A percentile compares a stretch with the other conserved stretches of the same genome.
These are phyloP conservation scores for Tetrahymena thermophila DNA, from an alignment of 73 alveolate genomes.

Conservation along the genomic window DNA sequence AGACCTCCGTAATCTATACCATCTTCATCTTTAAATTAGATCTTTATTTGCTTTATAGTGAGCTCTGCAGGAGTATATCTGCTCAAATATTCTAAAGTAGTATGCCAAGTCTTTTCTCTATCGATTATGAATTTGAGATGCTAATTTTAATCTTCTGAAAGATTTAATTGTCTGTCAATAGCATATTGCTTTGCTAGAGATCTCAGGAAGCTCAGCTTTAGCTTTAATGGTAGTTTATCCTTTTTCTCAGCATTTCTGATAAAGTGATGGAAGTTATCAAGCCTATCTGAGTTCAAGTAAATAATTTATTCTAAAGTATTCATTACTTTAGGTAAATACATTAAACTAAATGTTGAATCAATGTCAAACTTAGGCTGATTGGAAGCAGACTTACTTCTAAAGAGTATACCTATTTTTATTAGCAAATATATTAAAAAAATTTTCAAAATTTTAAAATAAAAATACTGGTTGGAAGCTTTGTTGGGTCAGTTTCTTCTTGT, in stretches of 20 bases:
- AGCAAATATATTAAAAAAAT: background rate
- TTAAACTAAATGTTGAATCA: background rate
- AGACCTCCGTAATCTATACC: slow-evolving; percentile 99
- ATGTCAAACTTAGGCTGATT: background rate
- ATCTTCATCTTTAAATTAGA: slow-evolving; percentile 84
- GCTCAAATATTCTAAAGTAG: background rate
- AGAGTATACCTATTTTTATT: background rate
- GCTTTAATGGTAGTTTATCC: background rate
- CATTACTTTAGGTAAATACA: background rate
- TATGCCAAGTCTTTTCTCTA: background rate
- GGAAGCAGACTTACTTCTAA: background rate
- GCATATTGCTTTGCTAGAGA: background rate
- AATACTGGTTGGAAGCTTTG: background rate
- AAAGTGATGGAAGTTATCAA: background rate
- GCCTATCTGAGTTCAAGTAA: background rate
- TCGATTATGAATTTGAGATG: background rate
- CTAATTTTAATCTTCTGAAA: background rate
- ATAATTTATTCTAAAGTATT: background rate
- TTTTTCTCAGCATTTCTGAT: background rate
- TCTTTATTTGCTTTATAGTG: slow-evolving; percentile 1
- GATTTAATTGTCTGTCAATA: background rate
- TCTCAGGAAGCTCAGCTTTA: background rate
- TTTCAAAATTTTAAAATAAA: background rate
- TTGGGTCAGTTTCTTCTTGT: background rate
- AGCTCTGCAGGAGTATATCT: background rate